These are phyloP conservation scores for Daldinia caldariorum DNA, from an alignment of 495 filamentous ascomycete genomes.

Conservation along the genomic window DNA sequence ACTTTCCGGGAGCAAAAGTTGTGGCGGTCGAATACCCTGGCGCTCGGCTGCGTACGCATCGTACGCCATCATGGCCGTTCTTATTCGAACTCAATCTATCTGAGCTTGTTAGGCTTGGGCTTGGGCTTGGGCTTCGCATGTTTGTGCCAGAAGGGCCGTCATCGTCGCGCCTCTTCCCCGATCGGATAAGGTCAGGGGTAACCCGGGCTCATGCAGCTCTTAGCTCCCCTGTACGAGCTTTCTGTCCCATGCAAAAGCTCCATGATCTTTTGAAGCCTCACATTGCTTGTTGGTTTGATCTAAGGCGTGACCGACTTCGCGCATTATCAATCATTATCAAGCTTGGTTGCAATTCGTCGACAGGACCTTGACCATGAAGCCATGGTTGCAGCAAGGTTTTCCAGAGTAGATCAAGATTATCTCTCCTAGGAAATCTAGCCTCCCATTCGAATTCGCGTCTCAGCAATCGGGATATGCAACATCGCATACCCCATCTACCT, in stretches of 20 bases:
- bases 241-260: conserved; percentile 33
- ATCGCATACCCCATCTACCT: conserved; percentile 32
- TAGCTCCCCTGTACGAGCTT: conserved; percentile 38
- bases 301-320: conserved; percentile 20
- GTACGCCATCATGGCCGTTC: conserved; percentile 37
- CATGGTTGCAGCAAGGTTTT: conserved; percentile 34
- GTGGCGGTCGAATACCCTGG: conserved; percentile 41
- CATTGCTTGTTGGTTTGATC: conserved; percentile 29
- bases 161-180: conserved; percentile 38
- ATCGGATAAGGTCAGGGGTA: conserved; percentile 38
- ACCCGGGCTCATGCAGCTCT: conserved; percentile 36
- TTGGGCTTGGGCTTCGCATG: conserved; percentile 30
- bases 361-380: conserved; percentile 39
- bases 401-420: conserved; percentile 33
- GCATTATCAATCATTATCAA: conserved; percentile 42
- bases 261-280: conserved; percentile 36
- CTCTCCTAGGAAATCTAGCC: conserved; percentile 29
- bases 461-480: conserved; percentile 25
- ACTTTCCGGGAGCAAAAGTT: conserved; percentile 37
- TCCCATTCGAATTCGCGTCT: conserved; percentile 37
- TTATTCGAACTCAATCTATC: conserved; percentile 32
- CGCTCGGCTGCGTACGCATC: conserved; percentile 31
- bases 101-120: conserved; percentile 15
- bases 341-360: conserved; percentile 32
- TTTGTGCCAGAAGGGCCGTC: conserved; percentile 29